These are phyloP conservation scores for Panellus pusillus DNA, from an alignment of 768 basidiomycete genomes.

Conservation along the genomic window DNA sequence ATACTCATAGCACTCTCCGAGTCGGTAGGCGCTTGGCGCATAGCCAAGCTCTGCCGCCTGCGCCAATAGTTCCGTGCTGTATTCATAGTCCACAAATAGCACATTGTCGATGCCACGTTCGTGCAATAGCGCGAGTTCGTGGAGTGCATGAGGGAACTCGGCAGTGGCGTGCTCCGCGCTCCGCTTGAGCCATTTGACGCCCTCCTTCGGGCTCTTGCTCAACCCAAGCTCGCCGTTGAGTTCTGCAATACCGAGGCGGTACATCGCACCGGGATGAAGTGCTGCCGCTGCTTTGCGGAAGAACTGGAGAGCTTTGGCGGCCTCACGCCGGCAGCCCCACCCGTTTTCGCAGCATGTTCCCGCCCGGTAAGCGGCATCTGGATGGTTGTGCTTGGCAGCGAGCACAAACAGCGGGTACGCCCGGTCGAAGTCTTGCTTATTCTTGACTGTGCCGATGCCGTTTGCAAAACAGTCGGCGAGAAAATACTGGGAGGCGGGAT, in stretches of 20 bases:
- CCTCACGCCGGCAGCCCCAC: slow-evolving; percentile 95
- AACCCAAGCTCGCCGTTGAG: slow-evolving; percentile 93
- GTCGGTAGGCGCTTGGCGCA: slow-evolving; percentile 90
- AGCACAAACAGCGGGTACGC: slow-evolving; percentile 96
- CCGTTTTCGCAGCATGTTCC: slow-evolving; percentile 99
- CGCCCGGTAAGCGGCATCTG: slow-evolving; percentile 92
- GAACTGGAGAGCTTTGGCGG: slow-evolving; percentile 87
- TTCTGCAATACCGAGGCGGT: slow-evolving; percentile 93
- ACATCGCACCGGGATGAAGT: slow-evolving; percentile 92
- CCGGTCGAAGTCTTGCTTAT: slow-evolving; percentile 93
- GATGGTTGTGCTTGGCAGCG: slow-evolving; percentile 95
- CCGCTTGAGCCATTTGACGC: slow-evolving; percentile 98
- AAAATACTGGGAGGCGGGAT: slow-evolving; percentile 94
- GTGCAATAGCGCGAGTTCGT: slow-evolving; percentile 91
- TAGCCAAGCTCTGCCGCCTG: slow-evolving; percentile 96
- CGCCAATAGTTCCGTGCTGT: slow-evolving; percentile 90
- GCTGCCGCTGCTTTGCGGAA: slow-evolving; percentile 92
- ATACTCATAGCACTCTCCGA: slow-evolving; percentile 99
- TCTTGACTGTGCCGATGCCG: slow-evolving; percentile 91
- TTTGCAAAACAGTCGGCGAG: slow-evolving; percentile 98
- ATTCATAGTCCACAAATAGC: slow-evolving; percentile 94
- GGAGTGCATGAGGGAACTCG: slow-evolving; percentile 94
- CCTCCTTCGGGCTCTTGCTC: slow-evolving; percentile 87
- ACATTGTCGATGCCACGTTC: slow-evolving; percentile 99
- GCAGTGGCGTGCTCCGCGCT: slow-evolving; percentile 93